These are phyloP conservation scores for Aciculosporium take DNA, from an alignment of 2,329 filamentous ascomycete genomes.

Conservation along the genomic window DNA sequence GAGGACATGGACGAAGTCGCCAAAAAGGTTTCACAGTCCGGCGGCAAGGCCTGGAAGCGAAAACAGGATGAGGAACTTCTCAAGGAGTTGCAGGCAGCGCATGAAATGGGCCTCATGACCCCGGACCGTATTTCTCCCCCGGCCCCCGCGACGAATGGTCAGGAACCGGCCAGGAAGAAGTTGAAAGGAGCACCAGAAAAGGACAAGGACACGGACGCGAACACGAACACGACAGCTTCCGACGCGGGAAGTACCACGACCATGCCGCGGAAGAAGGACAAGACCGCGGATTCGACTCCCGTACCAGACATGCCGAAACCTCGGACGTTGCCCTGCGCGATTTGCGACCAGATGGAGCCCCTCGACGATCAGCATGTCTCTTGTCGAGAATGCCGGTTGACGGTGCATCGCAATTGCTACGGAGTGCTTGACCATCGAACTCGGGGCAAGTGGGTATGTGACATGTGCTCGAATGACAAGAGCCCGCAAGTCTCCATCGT, in stretches of 20 bases:
- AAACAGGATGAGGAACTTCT: conserved; percentile 84
- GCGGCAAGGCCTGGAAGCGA: conserved; percentile 72
- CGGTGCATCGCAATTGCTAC: conserved; percentile 85
- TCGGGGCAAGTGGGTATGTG: conserved; percentile 78
- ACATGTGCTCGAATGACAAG: conserved; percentile 91
- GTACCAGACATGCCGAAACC: conserved; percentile 66
- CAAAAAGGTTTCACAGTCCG: conserved; percentile 70
- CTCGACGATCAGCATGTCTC: conserved; percentile 57
- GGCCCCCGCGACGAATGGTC: conserved; percentile 14
- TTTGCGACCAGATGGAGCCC: conserved; percentile 65
- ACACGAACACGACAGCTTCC: conserved; percentile 30
- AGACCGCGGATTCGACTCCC: conserved; percentile 38
- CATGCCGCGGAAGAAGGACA: conserved; percentile 46
- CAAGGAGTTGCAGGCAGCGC: conserved; percentile 53
- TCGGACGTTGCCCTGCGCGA: conserved; percentile 65
- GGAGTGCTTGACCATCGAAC: conserved; percentile 60
- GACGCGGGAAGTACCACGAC: conserved; percentile 29
- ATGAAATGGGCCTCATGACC: conserved; percentile 38
- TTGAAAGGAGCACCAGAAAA: conserved; percentile 34
- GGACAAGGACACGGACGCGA: conserved; percentile 37
- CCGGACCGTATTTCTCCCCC: conserved; percentile 29
- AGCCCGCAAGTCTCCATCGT: conserved; percentile 85
- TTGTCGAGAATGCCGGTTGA: conserved; percentile 78
- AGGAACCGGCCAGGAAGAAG: conserved; percentile 51
- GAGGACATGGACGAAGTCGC: conserved; percentile 84